Evolutionary conservation across 225 moss, liverwort and hornwort species (phyloP).

Genomic region (Marchantia paleacea): DNA sequence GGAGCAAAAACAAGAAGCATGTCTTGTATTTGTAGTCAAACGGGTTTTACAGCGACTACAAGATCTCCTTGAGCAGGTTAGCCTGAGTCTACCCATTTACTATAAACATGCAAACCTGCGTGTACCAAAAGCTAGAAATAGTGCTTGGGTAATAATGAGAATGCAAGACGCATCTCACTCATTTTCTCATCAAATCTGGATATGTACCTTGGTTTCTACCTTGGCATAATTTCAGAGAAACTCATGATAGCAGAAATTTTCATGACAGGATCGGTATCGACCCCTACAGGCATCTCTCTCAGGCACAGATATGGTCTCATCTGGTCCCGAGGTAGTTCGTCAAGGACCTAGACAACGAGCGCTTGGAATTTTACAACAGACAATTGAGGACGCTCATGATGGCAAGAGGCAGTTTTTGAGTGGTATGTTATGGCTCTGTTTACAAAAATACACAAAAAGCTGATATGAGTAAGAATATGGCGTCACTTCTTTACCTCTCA

Average conservation of each 20-base stretch:
- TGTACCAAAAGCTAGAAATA: background rate
- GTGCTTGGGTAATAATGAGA: too few relatives aligned
- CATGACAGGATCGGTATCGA: slow-evolving; percentile 66
- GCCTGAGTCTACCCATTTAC: background rate
- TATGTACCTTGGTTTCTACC: too few relatives aligned
- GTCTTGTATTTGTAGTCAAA: slow-evolving; percentile 60
- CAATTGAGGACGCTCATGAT: slow-evolving; percentile 89
- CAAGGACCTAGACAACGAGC: slow-evolving; percentile 89
- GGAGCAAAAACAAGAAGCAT: slow-evolving; percentile 82
- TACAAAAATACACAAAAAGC: background rate
- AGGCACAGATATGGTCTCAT: slow-evolving; percentile 81
- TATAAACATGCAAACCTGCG: background rate
- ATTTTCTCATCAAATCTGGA: too few relatives aligned
- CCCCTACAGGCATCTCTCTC: slow-evolving; percentile 81
- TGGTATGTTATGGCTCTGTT: slow-evolving; percentile 47
- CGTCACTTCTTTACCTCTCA: background rate
- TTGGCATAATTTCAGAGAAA: background rate
- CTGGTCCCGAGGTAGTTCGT: slow-evolving; percentile 79
- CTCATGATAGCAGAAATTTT: background rate
- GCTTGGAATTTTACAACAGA: slow-evolving; percentile 80
- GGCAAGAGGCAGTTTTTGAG: slow-evolving; percentile 98
- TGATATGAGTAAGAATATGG: background rate
- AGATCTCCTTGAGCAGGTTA: slow-evolving; percentile 89
- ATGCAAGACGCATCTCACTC: background rate
- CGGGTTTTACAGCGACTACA: slow-evolving; percentile 59